Base-by-base conservation (phyloP, 164 flowering plant genomes). In the Umbilicus rupestris region DNA sequence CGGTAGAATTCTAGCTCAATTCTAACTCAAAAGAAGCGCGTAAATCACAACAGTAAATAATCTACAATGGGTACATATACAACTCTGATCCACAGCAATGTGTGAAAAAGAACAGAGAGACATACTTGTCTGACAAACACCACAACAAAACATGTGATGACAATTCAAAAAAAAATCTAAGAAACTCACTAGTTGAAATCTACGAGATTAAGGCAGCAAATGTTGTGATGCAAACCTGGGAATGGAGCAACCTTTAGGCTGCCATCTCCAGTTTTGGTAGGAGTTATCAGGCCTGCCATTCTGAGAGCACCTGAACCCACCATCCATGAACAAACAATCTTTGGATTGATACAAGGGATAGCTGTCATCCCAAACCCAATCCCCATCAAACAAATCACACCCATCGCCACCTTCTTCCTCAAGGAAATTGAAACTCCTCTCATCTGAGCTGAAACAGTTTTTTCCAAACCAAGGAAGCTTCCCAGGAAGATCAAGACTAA, bases 251-350 rank as follows among this genome's bases (percentile, higher is more conserved):
- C 70, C 65, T 63, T 83, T 85, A 57, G 98, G 98, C 69, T 92
- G 92, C 98, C 98, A 92, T 7, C 96, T 77, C 98, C 98, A 92
- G 70, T 90, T 84, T 55, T 87, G 84, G 68, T 82, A 87, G 72
- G 75, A 83, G 65, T 68, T 63, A 86, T 92, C 96, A 71, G 86
- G 87, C 74, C 98, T 80, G 5, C 92, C 90, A 78, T 88, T 88
- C 70, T 88, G 90, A 64, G 81, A 70, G 55, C 98, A 92, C n/a
- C 89, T 70, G 68, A 92, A 92, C 5, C 98, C 96, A 28, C 62
- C 76, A 73, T 92, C 98, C 66, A 85, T 30, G 47, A 87, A 87
- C 28, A 52, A 3, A 62, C 98, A 90, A 75, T 85, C 77, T 47
- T 69, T 71, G 11, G 88, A 79, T 44, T 81, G 69, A 68, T 90